Conservation (phyloP, 257 asterid genomes). For the Leptodermis oblonga region DNA sequence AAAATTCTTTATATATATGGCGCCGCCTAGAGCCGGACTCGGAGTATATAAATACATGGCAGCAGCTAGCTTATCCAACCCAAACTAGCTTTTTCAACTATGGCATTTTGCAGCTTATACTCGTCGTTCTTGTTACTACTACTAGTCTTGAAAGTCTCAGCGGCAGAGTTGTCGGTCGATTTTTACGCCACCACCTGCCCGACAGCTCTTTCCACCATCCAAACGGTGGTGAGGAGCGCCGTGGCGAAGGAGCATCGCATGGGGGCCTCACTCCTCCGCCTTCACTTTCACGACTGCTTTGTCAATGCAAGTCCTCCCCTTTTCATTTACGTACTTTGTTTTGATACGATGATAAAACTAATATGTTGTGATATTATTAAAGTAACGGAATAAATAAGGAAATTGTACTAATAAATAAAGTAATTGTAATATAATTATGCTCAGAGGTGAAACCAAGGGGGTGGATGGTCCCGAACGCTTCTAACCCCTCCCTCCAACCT, state of each 20-base stretch:
- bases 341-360: too few species aligned
- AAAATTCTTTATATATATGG: too few species aligned
- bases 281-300: conserved; percentile 71
- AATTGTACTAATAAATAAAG: too few species aligned
- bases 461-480: too few species aligned
- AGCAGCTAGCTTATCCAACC: neutral
- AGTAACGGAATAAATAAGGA: too few species aligned
- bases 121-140: conserved; percentile 7
- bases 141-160: conserved; percentile 5
- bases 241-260: conserved; percentile 51
- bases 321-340: too few species aligned
- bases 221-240: conserved; percentile 27
- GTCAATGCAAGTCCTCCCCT: conserved; percentile 48
- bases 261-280: conserved; percentile 68
- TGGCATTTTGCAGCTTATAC: conserved; percentile 10
- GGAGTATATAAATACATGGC: neutral
- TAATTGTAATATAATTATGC: too few species aligned
- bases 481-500: too few species aligned
- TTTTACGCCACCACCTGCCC: conserved; percentile 50
- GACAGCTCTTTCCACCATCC: conserved; percentile 41
- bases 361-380: too few species aligned
- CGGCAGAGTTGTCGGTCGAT: conserved; percentile 28
- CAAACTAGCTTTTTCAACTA: neutral
- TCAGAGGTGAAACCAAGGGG: too few species aligned
- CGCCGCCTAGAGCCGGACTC: too few species aligned